phyloP scores from a whole-genome alignment of 352 stramenopile genomes.

The Pythium pyrilobum region DNA sequence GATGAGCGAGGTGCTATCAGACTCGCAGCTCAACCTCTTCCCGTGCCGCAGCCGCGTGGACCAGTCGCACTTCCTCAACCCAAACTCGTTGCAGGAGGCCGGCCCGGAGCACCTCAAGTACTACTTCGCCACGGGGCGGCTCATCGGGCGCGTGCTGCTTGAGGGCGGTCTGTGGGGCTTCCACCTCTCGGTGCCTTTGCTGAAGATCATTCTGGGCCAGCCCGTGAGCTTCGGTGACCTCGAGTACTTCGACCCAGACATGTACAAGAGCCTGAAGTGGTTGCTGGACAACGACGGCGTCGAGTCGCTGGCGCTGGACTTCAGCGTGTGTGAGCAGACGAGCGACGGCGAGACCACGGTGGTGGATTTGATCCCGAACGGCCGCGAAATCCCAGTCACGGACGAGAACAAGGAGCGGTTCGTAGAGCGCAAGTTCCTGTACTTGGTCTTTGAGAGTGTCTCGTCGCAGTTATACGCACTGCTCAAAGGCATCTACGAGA shows the following conservation, averaged over 20 bases:
- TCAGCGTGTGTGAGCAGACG: constrained; percentile 24
- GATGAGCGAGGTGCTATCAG: constrained; percentile 51
- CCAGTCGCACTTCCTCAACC: constrained; percentile 57
- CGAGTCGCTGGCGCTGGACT: constrained; percentile 51
- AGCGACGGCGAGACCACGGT: constrained; percentile 11
- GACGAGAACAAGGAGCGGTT: constrained; percentile 93
- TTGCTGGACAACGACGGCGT: constrained; percentile 45
- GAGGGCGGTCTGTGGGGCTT: constrained; percentile 91
- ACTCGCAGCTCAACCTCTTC: constrained; percentile 44
- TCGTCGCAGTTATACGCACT: constrained; percentile 46
- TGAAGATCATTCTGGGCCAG: constrained; percentile 97
- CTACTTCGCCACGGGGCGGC: constrained; percentile 51
- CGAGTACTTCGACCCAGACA: constrained; percentile 59
- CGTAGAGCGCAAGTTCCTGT: constrained; percentile 72
- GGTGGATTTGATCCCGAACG: constrained; percentile 32
- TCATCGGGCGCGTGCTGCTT: constrained; percentile 55
- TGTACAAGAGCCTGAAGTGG: constrained; percentile 49
- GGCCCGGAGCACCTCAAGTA: constrained; percentile 59
- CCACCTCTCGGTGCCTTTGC: constrained; percentile 92
- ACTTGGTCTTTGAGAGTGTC: constrained; percentile 47
- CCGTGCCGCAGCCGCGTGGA: constrained; percentile 50
- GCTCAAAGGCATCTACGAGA: constrained; percentile 93
- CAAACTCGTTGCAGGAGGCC: constrained; percentile 42
- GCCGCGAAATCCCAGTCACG: constrained; percentile 75
- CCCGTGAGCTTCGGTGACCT: constrained; percentile 93